Evolutionary conservation across 495 filamentous ascomycete species (phyloP).

Genomic region (Podospora pseudopauciseta): DNA sequence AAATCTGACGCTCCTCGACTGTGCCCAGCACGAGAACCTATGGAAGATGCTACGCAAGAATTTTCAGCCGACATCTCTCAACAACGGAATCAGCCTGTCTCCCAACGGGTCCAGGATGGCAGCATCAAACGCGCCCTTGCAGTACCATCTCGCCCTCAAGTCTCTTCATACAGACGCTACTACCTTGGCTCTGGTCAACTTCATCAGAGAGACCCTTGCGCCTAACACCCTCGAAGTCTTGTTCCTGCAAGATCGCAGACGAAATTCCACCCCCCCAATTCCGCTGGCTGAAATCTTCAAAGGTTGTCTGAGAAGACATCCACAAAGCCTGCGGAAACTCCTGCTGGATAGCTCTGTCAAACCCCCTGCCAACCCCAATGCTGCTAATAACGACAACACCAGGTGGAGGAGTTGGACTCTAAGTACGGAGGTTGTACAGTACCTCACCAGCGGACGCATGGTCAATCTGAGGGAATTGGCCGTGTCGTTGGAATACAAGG

Average conservation of each 20-base stretch:
- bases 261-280: conserved; percentile 52
- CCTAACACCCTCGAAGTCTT: conserved; percentile 83
- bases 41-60: conserved; percentile 75
- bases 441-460: conserved; percentile 83
- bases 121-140: conserved; percentile 28
- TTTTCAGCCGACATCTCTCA: conserved; percentile 56
- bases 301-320: conserved; percentile 68
- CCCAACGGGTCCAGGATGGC: conserved; percentile 22
- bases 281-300: conserved; percentile 72
- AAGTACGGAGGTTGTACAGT: conserved; percentile 66
- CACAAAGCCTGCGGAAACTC: conserved; percentile 68
- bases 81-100: conserved; percentile 24
- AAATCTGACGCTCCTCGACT: conserved; percentile 78
- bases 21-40: conserved; percentile 70
- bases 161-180: conserved; percentile 79
- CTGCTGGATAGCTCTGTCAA: conserved; percentile 70
- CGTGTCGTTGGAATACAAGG: conserved; percentile 71
- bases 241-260: conserved; percentile 72
- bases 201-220: conserved; percentile 79
- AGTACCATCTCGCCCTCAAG: conserved; percentile 72
- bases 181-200: conserved; percentile 71
- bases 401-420: conserved; percentile 76
- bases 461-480: conserved; percentile 69
- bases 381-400: conserved; percentile 26
- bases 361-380: conserved; percentile 7